Evolutionary conservation across 2,329 filamentous ascomycete genomes (phyloP), one percentile per base, ranked within the genome.

Genomic region (Metarhizium guizhouense): DNA sequence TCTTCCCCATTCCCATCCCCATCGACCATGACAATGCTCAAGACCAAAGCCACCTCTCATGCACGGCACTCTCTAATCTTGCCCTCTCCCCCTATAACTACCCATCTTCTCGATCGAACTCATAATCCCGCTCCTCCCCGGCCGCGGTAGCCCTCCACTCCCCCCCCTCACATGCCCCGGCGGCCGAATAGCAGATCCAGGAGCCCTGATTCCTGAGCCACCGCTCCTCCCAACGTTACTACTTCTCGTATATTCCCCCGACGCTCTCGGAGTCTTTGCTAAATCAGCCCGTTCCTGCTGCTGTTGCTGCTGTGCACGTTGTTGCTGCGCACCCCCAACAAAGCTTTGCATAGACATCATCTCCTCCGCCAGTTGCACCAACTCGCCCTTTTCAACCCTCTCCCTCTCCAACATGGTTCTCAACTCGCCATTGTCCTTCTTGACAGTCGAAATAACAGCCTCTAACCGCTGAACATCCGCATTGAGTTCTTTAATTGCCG

Each of bases 31-130:
- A 40, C 11, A 11, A 40, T 14, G 14, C 38, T 40, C 38, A 13
- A 13, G 10, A 40, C 7, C 29, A 18, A 47, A n/a, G 11, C 18
- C 40, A 7, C 6, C 32, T 34, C 32, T 7, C 42, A n/a, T 14
- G 14, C 18, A 20, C 18, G 18, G 18, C 32, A 18, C 6, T 16
- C 32, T 25, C 40, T 7, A 54, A 16, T 53, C 56, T 6, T 47
- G 53, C 5, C 30, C 56, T 25, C 53, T 45, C 10, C 76, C 73
- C 14, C 78, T 69, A 61, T 83, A 76, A 63, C 78, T 85, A 10
- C 90, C 90, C 90, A 95, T 95, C 72, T 86, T 84, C 76, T 95
- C 90, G 68, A 95, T 94, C 18, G 87, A 90, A 63, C 80, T 87
- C 85, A 95, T 86, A 65, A 94, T 87, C 56, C 87, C 84, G 65